These are phyloP conservation scores for Sporothrix pseudoabietina DNA, from an alignment of 2,329 filamentous ascomycete genomes.

Conservation along the genomic window DNA sequence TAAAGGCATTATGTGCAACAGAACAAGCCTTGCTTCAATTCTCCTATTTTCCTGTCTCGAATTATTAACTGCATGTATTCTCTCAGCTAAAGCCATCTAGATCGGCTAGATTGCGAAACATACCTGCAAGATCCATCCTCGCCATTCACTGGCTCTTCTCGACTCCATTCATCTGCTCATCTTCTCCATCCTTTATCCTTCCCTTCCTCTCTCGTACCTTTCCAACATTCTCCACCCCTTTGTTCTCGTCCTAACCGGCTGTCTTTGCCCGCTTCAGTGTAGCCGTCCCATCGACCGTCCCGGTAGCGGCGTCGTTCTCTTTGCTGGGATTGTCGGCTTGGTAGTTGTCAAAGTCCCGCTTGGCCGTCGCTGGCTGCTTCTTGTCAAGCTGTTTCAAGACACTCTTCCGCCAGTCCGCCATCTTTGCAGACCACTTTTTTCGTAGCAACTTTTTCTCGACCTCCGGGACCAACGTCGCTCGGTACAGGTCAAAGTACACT, in stretches of 20 bases:
- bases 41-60: too few species aligned
- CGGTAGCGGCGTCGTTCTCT: not conserved
- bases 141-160: not conserved
- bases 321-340: not conserved
- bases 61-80: too few species aligned
- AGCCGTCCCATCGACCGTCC: not conserved
- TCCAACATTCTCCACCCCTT: not conserved
- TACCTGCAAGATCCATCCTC: not conserved
- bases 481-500: slow-evolving; percentile 26
- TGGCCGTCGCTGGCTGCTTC: not conserved
- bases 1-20: not conserved
- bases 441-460: not conserved
- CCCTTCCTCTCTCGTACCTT: not conserved
- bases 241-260: not conserved
- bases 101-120: not conserved
- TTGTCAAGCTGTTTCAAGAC: not conserved
- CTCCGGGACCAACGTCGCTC: not conserved
- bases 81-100: not conserved
- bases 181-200: not conserved
- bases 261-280: not conserved
- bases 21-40: too few species aligned
- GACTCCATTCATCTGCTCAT: not conserved
- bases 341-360: not conserved
- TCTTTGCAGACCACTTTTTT: not conserved
- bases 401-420: not conserved